A percentile compares a stretch with the other conserved stretches of the same genome.
phyloP scores from a whole-genome alignment of 306 rosid genomes.

The Casuarina glauca region DNA sequence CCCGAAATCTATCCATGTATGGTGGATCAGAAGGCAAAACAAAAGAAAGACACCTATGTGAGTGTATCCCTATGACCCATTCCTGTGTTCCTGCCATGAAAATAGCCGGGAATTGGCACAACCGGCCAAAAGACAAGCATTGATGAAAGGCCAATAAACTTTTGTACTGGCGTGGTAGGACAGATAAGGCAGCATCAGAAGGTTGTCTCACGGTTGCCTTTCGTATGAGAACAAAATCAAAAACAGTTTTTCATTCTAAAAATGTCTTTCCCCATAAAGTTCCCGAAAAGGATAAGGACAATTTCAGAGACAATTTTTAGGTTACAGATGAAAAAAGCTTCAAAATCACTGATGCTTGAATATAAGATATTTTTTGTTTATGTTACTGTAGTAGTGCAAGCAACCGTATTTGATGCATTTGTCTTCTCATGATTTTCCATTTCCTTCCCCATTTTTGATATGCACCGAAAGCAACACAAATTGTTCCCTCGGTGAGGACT shows the following conservation, averaged over 20 bases:
- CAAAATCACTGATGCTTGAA: slow-evolving; percentile 13
- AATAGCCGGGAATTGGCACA: slow-evolving; percentile 16
- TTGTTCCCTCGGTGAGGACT: slow-evolving; percentile 10
- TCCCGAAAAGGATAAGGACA: slow-evolving; percentile 23
- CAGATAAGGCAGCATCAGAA: slow-evolving; percentile 28
- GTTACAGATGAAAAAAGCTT: slow-evolving; percentile 13
- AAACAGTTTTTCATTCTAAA: slow-evolving; percentile 14
- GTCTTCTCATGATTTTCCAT: slow-evolving; percentile 1
- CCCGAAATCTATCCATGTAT: no score
- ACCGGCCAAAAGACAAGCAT: slow-evolving; percentile 15
- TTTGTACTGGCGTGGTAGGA: slow-evolving; percentile 13
- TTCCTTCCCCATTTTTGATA: neutral
- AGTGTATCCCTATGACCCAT: no score
- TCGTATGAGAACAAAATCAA: slow-evolving; percentile 22
- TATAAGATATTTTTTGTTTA: slow-evolving; percentile 22
- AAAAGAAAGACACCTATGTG: neutral
- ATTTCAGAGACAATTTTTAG: slow-evolving; percentile 27
- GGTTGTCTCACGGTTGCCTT: slow-evolving; percentile 24
- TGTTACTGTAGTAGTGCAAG: slow-evolving; percentile 10
- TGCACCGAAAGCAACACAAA: slow-evolving; percentile 7
- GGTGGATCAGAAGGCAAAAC: no score
- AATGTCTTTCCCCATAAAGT: slow-evolving; percentile 19
- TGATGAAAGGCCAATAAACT: neutral
- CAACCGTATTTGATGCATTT: slow-evolving; percentile 13
- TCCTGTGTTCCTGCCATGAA: slow-evolving; percentile 15